phyloP scores from a whole-genome alignment of 2,329 filamentous ascomycete species.

The Ophiostoma montium region DNA sequence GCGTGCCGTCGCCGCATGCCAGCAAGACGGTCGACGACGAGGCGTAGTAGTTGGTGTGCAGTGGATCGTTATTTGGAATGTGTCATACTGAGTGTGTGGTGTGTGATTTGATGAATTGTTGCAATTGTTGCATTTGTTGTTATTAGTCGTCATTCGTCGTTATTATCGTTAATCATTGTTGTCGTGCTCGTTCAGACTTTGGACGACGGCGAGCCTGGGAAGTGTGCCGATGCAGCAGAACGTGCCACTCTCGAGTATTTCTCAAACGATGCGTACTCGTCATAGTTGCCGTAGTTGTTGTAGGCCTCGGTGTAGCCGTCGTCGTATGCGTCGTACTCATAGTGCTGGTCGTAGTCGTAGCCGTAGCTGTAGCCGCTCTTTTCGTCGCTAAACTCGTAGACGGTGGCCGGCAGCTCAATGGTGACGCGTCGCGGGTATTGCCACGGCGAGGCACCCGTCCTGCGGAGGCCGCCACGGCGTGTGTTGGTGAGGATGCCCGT shows the following conservation, averaged over 20 bases:
- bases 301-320: not conserved
- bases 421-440: conserved; percentile 4
- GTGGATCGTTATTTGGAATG: not conserved
- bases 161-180: not conserved
- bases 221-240: not conserved
- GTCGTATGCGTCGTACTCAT: not conserved
- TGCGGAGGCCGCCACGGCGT: not conserved
- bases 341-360: not conserved
- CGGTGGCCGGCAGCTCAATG: conserved; percentile 6
- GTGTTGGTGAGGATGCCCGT: not conserved
- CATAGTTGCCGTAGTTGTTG: not conserved
- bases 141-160: too few relatives aligned
- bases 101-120: not conserved
- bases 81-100: too few relatives aligned
- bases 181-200: conserved; percentile 6
- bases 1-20: conserved; percentile 29
- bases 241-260: not conserved
- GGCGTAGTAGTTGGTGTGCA: not conserved
- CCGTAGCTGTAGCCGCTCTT: not conserved
- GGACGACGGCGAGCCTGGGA: conserved; percentile 3
- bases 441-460: not conserved
- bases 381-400: not conserved
- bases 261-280: not conserved
- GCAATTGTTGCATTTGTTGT: not conserved
- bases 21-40: conserved; percentile 18